These are phyloP conservation scores for Calonectria henricotiae DNA, from an alignment of 2,329 filamentous ascomycete species.

Conservation along the genomic window DNA sequence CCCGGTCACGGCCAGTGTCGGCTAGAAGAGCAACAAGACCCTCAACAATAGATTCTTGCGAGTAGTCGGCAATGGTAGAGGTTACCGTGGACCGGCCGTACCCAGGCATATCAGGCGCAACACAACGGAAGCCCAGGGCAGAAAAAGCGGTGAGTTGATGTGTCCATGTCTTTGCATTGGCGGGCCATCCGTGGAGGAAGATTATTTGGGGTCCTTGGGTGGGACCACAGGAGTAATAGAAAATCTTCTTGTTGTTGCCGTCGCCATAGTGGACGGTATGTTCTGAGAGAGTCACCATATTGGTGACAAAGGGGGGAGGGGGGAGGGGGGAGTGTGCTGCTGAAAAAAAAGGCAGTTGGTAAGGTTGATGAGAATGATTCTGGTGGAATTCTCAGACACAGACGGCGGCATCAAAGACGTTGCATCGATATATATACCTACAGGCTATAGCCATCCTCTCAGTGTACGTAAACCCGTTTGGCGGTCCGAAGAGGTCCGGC, in stretches of 20 bases:
- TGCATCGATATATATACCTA: too few species aligned
- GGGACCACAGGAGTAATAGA: slow-evolving; percentile 9
- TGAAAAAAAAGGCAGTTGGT: too few species aligned
- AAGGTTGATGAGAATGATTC: too few species aligned
- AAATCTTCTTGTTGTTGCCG: slow-evolving; percentile 1
- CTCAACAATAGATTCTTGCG: slow-evolving; percentile 5
- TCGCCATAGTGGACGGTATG: slow-evolving; percentile 11
- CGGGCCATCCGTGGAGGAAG: slow-evolving; percentile 19
- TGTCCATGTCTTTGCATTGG: slow-evolving; percentile 13
- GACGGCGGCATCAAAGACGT: too few species aligned
- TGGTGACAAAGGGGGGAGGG: too few species aligned
- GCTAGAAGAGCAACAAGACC: slow-evolving; percentile 8
- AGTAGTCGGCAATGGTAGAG: not conserved
- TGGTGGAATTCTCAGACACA: too few species aligned
- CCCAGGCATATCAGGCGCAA: slow-evolving; percentile 13
- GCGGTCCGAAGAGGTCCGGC: too few species aligned
- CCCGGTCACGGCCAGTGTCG: slow-evolving; percentile 5
- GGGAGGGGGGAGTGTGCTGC: too few species aligned
- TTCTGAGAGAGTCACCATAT: slow-evolving; percentile 16
- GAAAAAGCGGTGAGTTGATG: slow-evolving; percentile 1
- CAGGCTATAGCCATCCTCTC: too few species aligned
- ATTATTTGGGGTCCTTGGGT: slow-evolving; percentile 5
- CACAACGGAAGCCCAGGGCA: slow-evolving; percentile 3
- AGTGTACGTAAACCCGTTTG: too few species aligned
- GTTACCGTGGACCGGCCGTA: not conserved